Evolutionary conservation across 345 rosid genomes (phyloP), one percentile per base, ranked within the genome.

Genomic region (Arabis alpina): DNA sequence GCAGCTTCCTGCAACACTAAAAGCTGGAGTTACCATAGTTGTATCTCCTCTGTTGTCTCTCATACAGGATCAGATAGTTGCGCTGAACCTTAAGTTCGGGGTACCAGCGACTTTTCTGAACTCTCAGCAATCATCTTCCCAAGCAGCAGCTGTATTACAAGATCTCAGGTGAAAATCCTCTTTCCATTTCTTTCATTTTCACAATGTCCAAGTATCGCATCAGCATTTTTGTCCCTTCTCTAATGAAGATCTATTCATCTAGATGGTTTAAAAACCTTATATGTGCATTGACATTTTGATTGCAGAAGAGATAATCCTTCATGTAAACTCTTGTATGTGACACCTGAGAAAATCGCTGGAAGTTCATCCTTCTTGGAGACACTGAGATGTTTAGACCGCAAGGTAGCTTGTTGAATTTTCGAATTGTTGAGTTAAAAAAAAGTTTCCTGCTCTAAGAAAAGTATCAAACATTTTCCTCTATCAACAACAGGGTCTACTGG

Each of bases 11-110:
- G 96, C 97, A 14, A 86, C 90, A 62, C 83, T 93, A 52, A 89
- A 87, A 76, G 84, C 85, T 10, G 93, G 98, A 34, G 94, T 93
- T 54, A 91, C 94, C 44, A 85, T 89, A 80, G 95, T 93, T 61
- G 72, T 93, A 71, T 87, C 94, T 74, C 98, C 91, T 44, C 55
- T 91, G 23, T 90, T 89, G 19, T 91, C 96, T 56, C 92, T 91
- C 61, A 91, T 93, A 67, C 97, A 93, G 72, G 98, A 93, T 79
- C 98, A 87, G 80, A 89, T 93, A 72, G 45, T 93, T 74, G 85
- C 96, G 0, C 81, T 80, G 55, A 93, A 84, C 80, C 84, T 85
- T 55, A 91, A 89, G 82, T 89, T 80, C 47, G 88, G 95, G 57
- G 84, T 91, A 81, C 92, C 95, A 19, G 89, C 97, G 9, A 86